A percentile compares a stretch with the other conserved stretches of the same genome.
Conservation (phyloP, 768 basidiomycete genomes). For the Xerocomellus amylosporus region DNA sequence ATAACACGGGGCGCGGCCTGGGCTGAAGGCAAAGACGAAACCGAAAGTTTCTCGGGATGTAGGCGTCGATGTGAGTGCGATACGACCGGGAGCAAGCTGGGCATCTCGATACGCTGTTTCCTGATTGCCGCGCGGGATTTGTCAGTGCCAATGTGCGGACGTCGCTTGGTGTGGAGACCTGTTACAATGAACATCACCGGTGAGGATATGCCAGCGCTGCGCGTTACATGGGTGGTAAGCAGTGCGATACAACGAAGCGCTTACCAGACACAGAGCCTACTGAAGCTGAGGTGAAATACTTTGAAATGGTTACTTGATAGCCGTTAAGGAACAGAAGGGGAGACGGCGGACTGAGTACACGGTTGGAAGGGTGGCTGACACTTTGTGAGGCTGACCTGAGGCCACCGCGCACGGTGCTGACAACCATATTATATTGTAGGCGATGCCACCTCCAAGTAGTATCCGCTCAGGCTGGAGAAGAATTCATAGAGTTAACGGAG, state of each 20-base stretch:
- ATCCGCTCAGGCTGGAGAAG: background rate
- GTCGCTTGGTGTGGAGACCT: constrained; percentile 25
- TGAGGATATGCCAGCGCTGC: constrained; percentile 6
- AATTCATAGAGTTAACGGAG: too few relatives aligned
- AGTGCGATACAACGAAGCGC: background rate
- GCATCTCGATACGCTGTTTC: background rate
- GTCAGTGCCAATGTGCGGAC: background rate
- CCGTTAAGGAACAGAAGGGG: background rate
- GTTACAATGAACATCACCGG: constrained; percentile 24
- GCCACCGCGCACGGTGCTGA: background rate
- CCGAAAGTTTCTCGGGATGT: background rate
- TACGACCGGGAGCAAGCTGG: background rate
- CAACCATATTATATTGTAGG: background rate
- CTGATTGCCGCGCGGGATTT: background rate
- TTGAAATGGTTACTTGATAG: background rate
- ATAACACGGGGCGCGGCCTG: background rate
- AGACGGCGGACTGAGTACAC: background rate
- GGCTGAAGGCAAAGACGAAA: background rate
- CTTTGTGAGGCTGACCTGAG: constrained; percentile 16
- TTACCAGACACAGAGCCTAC: constrained; percentile 3
- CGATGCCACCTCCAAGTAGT: background rate
- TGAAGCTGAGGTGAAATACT: background rate
- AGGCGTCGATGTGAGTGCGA: background rate
- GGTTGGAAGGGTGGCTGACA: constrained; percentile 15
- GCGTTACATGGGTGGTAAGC: constrained; percentile 14